Evolutionary conservation across 257 asterid species (phyloP).

Genomic region (Rauvolfia tetraphylla): DNA sequence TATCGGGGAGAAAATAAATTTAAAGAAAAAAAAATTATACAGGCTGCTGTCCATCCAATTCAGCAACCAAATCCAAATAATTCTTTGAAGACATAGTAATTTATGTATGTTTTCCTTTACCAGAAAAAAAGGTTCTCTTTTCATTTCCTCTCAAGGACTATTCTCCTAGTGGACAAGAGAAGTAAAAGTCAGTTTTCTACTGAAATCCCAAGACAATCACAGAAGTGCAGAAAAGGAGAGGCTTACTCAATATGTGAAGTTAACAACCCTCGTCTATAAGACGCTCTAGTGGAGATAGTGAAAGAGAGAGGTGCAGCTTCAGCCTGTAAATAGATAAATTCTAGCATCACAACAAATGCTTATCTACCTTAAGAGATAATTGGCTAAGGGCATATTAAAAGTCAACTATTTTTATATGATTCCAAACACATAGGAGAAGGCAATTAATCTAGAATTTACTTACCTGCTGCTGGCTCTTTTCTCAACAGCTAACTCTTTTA

Average conservation of each 20-base stretch:
- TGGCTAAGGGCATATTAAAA: not conserved
- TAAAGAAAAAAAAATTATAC: not conserved
- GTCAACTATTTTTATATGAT: not conserved
- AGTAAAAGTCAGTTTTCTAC: not conserved
- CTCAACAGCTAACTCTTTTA: constrained; percentile 80
- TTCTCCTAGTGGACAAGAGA: not conserved
- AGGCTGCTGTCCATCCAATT: not conserved
- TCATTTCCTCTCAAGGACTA: not conserved
- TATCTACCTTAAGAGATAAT: not conserved
- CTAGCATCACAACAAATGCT: not conserved
- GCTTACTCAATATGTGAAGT: constrained; percentile 1
- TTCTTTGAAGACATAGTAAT: not conserved
- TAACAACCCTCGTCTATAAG: not conserved
- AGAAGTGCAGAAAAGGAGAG: not conserved
- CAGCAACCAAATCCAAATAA: not conserved
- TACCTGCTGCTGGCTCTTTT: constrained; percentile 60
- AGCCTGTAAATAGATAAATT: constrained; percentile 1
- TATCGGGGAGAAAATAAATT: not conserved
- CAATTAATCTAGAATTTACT: not conserved
- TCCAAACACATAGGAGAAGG: not conserved
- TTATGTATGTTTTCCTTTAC: not conserved
- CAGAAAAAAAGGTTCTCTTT: not conserved
- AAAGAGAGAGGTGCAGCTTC: not conserved
- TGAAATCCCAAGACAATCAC: not conserved
- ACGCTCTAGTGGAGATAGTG: not conserved